A percentile compares a stretch with the other conserved stretches of the same genome.
These are phyloP conservation scores for Starmerella sirachaensis DNA, from an alignment of 805 yeast species.

Conservation along the genomic window DNA sequence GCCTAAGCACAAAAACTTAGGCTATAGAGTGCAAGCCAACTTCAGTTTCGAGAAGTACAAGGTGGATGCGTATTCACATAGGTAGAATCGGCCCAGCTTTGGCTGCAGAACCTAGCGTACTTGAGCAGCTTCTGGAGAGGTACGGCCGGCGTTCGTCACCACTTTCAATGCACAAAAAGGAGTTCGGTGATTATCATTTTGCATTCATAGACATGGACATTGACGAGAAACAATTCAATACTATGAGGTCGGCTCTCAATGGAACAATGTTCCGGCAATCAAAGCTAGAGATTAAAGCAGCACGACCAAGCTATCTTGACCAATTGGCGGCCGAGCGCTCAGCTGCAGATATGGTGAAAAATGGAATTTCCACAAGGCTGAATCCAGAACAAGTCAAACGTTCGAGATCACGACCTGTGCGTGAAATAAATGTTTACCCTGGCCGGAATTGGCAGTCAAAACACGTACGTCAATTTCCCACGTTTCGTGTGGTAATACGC, in stretches of 20 bases:
- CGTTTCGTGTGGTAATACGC: conserved; percentile 47
- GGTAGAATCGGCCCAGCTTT: conserved; percentile 54
- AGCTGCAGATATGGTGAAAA: conserved; percentile 34
- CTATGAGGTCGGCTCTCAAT: conserved; percentile 46
- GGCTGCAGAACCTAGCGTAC: conserved; percentile 34
- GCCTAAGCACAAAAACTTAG: conserved; percentile 1
- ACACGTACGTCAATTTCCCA: conserved; percentile 39
- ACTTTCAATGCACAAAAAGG: conserved; percentile 46
- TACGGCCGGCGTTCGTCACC: conserved; percentile 45
- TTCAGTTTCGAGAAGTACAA: not conserved
- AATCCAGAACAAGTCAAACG: conserved; percentile 25
- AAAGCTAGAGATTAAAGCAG: conserved; percentile 46
- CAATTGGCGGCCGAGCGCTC: conserved; percentile 35
- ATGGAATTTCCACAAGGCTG: too few species aligned
- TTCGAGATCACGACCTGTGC: conserved; percentile 27
- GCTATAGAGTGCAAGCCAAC: not conserved
- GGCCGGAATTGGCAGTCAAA: conserved; percentile 54
- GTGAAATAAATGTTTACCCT: conserved; percentile 31
- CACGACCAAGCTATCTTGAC: conserved; percentile 44
- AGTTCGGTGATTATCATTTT: conserved; percentile 42
- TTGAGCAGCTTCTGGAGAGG: conserved; percentile 45
- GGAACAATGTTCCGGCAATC: conserved; percentile 70
- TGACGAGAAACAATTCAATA: conserved; percentile 34
- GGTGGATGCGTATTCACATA: conserved; percentile 40
- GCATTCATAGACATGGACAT: conserved; percentile 57